A percentile compares a stretch with the other conserved stretches of the same genome.
These are phyloP conservation scores for Lachnellula subtilissima DNA, from an alignment of 2,329 filamentous ascomycete species.

Conservation along the genomic window DNA sequence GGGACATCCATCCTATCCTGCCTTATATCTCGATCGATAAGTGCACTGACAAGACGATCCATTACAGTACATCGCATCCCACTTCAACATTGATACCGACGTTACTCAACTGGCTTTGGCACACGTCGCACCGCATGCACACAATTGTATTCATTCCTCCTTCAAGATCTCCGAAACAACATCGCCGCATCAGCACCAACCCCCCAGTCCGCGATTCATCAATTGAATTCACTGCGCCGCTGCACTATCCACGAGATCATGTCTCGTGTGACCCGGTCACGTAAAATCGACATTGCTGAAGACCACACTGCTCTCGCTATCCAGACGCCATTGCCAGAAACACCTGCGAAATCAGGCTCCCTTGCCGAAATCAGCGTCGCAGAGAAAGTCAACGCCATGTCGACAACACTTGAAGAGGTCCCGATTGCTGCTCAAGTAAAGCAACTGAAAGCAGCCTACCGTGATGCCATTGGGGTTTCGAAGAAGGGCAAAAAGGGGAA, in stretches of 20 bases:
- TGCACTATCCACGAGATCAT: constrained; percentile 15
- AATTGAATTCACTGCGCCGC: background rate
- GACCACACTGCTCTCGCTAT: constrained; percentile 23
- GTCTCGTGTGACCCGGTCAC: constrained; percentile 30
- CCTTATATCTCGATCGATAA: constrained; percentile 23
- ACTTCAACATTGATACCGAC: constrained; percentile 17
- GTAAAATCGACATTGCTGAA: constrained; percentile 27
- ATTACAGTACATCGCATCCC: constrained; percentile 1
- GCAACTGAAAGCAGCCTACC: constrained; percentile 31
- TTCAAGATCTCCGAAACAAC: constrained; percentile 3
- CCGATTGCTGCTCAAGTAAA: constrained; percentile 25
- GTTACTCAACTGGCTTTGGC: background rate
- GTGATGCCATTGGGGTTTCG: constrained; percentile 25
- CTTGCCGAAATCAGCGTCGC: constrained; percentile 16
- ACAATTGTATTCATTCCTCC: background rate
- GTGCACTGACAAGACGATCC: constrained; percentile 16
- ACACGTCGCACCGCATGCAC: background rate
- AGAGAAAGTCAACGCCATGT: constrained; percentile 15
- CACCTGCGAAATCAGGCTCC: constrained; percentile 12
- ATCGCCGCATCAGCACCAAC: background rate
- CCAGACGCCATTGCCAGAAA: constrained; percentile 18
- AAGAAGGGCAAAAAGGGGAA: constrained; percentile 26
- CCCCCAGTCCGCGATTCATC: background rate
- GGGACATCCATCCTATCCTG: background rate
- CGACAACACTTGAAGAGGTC: constrained; percentile 16